These are phyloP conservation scores for Phytophthora fragariae DNA, from an alignment of 352 stramenopile species.

Conservation along the genomic window DNA sequence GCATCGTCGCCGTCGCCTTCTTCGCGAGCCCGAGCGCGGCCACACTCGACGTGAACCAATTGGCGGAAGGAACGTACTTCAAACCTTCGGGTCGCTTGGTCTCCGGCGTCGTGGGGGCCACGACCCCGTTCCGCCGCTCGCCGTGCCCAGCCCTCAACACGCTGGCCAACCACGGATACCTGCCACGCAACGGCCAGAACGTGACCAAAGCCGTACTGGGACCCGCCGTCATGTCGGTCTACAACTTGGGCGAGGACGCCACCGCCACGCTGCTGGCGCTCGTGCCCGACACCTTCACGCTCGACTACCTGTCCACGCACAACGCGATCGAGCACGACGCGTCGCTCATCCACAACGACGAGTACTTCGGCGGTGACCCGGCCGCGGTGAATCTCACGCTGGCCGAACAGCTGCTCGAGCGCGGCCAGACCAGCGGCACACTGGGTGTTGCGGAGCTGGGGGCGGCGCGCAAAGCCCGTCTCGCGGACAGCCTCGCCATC, in stretches of 20 bases:
- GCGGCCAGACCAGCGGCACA: slow-evolving; percentile 24
- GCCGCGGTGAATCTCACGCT: slow-evolving; percentile 40
- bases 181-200: slow-evolving; percentile 59
- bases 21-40: slow-evolving; percentile 13
- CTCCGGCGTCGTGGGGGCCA: slow-evolving; percentile 37
- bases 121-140: slow-evolving; percentile 40
- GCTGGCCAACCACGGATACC: slow-evolving; percentile 63
- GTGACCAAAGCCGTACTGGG: slow-evolving; percentile 41
- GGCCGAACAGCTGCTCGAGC: slow-evolving; percentile 41
- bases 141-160: slow-evolving; percentile 66
- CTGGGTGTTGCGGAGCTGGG: slow-evolving; percentile 46
- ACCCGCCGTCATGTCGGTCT: slow-evolving; percentile 39
- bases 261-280: slow-evolving; percentile 36
- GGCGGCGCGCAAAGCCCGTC: slow-evolving; percentile 41
- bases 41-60: slow-evolving; percentile 30
- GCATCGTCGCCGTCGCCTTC: slow-evolving; percentile 12
- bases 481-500: slow-evolving; percentile 35
- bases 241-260: slow-evolving; percentile 36
- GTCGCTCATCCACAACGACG: slow-evolving; percentile 62
- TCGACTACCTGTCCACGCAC: slow-evolving; percentile 46
- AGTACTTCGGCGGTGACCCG: slow-evolving; percentile 49
- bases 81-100: slow-evolving; percentile 33
- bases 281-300: slow-evolving; percentile 36
- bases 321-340: slow-evolving; percentile 45
- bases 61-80: slow-evolving; percentile 48